Evolutionary conservation across 139 green algal genomes (phyloP).

Genomic region (Tetraselmis chui): DNA sequence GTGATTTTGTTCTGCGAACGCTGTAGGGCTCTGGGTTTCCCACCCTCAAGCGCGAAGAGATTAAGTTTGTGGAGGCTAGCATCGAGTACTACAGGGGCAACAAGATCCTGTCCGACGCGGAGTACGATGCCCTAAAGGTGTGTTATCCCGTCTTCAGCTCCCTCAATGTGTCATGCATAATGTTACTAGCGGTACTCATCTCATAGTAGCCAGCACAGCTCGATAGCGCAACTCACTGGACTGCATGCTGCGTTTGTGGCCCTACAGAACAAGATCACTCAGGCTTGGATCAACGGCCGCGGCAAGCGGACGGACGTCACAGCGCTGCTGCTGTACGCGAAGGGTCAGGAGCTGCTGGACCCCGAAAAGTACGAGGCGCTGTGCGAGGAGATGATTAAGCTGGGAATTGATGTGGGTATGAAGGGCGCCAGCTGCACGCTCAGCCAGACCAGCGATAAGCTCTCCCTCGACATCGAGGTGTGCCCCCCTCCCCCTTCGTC

Average conservation of each 20-base stretch:
- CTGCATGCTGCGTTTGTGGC: too few species aligned
- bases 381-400: slow-evolving; percentile 18
- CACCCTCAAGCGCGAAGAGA: slow-evolving; percentile 18
- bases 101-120: slow-evolving; percentile 12
- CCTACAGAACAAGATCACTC: neutral
- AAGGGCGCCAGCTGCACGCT: slow-evolving; percentile 19
- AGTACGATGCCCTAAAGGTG: slow-evolving; percentile 25
- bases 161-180: too few species aligned
- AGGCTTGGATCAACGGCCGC: slow-evolving; percentile 1
- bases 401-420: slow-evolving; percentile 20
- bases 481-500: neutral
- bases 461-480: slow-evolving; percentile 8
- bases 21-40: slow-evolving; percentile 21
- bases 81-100: slow-evolving; percentile 17
- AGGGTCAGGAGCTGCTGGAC: slow-evolving; percentile 20
- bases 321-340: slow-evolving; percentile 23
- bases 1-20: too few species aligned
- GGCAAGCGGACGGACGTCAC: slow-evolving; percentile 23
- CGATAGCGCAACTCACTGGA: too few species aligned
- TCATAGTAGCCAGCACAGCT: too few species aligned
- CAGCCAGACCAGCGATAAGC: neutral
- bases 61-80: slow-evolving; percentile 21
- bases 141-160: too few species aligned
- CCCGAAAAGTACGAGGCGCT: slow-evolving; percentile 12
- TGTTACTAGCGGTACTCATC: too few species aligned